A percentile compares a stretch with the other conserved stretches of the same genome.
These are phyloP conservation scores for Hylodesmum podocarpum DNA, from an alignment of 306 rosid species.

Conservation along the genomic window DNA sequence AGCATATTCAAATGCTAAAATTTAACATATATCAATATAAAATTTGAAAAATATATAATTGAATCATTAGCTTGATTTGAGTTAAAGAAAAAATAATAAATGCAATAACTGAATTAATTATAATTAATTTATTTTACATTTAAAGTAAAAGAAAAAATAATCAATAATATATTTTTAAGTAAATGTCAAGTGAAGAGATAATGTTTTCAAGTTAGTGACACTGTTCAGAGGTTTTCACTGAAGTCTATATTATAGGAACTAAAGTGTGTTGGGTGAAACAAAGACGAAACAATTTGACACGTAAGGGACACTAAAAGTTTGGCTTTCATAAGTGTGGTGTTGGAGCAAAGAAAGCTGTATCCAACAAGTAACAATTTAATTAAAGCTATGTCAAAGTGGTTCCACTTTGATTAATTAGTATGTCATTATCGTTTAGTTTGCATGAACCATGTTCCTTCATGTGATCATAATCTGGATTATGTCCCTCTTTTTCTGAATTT, in stretches of 20 bases:
- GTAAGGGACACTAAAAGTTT: constrained; percentile 37
- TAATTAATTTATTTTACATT: too few species aligned
- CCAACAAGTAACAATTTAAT: constrained; percentile 19
- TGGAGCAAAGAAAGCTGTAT: constrained; percentile 37
- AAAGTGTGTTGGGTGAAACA: constrained; percentile 15
- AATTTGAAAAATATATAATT: too few species aligned
- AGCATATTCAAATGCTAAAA: too few species aligned
- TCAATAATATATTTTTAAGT: too few species aligned
- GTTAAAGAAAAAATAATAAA: too few species aligned
- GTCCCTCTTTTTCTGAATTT: constrained; percentile 22
- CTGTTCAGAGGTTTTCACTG: not conserved
- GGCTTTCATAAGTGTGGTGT: constrained; percentile 21
- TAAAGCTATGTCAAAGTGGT: constrained; percentile 34
- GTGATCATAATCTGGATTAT: constrained; percentile 27
- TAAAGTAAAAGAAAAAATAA: too few species aligned
- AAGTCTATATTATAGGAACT: not conserved
- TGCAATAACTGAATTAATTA: too few species aligned
- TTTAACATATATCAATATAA: too few species aligned
- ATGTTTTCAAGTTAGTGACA: constrained; percentile 26
- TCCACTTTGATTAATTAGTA: constrained; percentile 35
- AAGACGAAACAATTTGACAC: constrained; percentile 44
- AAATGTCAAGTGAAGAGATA: too few species aligned
- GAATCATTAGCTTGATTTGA: too few species aligned
- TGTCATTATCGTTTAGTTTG: constrained; percentile 34
- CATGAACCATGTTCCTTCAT: constrained; percentile 29